Evolutionary conservation across 768 basidiomycete species (phyloP).

Genomic region (Boletus bicolor): DNA sequence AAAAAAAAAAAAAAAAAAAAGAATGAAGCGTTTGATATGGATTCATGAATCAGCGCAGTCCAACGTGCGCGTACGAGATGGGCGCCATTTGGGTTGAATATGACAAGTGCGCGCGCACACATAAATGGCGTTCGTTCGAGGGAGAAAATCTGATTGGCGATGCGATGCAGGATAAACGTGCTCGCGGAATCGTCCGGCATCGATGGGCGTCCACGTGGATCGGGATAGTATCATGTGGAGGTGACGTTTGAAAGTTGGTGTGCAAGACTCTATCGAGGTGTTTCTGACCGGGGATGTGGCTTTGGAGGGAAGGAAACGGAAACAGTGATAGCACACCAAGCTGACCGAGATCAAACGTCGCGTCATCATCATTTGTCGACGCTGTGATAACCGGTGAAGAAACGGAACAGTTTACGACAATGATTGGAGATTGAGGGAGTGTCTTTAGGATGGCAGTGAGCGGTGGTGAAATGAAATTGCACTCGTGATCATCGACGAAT

Average conservation of each 20-base stretch:
- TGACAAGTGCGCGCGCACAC: conserved; percentile 5
- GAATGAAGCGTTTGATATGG: neutral
- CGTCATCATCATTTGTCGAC: conserved; percentile 1
- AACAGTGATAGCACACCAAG: neutral
- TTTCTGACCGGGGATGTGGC: conserved; percentile 14
- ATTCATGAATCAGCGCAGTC: conserved; percentile 18
- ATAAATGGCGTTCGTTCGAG: conserved; percentile 6
- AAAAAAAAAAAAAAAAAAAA: too few relatives aligned
- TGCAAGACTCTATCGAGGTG: neutral
- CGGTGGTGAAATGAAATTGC: conserved; percentile 11
- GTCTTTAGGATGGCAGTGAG: conserved; percentile 1
- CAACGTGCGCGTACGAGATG: conserved; percentile 9
- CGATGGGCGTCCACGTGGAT: conserved; percentile 6
- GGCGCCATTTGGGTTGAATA: conserved; percentile 8
- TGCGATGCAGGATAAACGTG: neutral
- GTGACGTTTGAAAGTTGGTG: neutral
- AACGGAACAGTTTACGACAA: conserved; percentile 20
- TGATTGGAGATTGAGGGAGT: conserved; percentile 16
- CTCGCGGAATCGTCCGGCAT: conserved; percentile 1
- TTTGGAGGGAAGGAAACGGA: conserved; percentile 9
- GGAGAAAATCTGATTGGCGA: neutral
- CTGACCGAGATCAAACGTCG: conserved; percentile 5
- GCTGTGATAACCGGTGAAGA: conserved; percentile 15
- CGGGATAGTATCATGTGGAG: neutral
- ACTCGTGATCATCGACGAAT: conserved; percentile 1